Evolutionary conservation across 768 basidiomycete species (phyloP).

Genomic region (Podaxis mareebaensis): DNA sequence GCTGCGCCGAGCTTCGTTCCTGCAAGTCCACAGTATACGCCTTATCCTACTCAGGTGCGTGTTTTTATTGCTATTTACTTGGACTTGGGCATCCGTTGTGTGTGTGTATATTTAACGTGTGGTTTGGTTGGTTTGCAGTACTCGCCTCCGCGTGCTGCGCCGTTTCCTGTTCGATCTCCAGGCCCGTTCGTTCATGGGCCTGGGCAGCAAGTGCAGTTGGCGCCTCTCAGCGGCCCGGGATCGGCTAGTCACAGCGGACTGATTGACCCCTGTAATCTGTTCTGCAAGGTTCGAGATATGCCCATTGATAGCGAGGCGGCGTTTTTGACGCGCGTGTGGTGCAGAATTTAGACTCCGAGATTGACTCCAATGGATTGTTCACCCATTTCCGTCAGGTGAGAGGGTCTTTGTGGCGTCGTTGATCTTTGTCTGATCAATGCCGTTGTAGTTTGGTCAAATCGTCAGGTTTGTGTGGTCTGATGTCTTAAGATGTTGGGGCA

Average conservation of each 20-base stretch:
- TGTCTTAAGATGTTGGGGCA: neutral
- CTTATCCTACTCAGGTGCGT: conserved; percentile 62
- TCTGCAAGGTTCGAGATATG: conserved; percentile 68
- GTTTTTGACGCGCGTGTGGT: conserved; percentile 4
- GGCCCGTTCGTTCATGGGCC: conserved; percentile 79
- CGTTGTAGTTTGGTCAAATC: conserved; percentile 77
- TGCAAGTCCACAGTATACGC: conserved; percentile 54
- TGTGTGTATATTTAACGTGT: conserved; percentile 63
- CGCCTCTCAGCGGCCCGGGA: conserved; percentile 73
- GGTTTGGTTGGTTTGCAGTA: neutral
- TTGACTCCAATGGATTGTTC: conserved; percentile 85
- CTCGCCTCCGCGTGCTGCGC: conserved; percentile 47
- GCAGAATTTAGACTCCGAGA: conserved; percentile 82
- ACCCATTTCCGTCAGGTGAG: conserved; percentile 78
- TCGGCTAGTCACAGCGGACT: conserved; percentile 82
- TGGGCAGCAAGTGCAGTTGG: conserved; percentile 87
- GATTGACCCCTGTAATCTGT: conserved; percentile 88
- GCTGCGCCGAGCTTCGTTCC: conserved; percentile 80
- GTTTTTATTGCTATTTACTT: conserved; percentile 4
- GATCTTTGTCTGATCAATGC: conserved; percentile 19
- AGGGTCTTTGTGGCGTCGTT: conserved; percentile 12
- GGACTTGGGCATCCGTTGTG: conserved; percentile 3
- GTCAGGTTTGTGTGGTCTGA: conserved; percentile 55
- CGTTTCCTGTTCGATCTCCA: conserved; percentile 46
- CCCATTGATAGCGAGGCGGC: neutral